These are phyloP conservation scores for Colletotrichum lentis DNA, from an alignment of 2,329 filamentous ascomycete species.

Conservation along the genomic window DNA sequence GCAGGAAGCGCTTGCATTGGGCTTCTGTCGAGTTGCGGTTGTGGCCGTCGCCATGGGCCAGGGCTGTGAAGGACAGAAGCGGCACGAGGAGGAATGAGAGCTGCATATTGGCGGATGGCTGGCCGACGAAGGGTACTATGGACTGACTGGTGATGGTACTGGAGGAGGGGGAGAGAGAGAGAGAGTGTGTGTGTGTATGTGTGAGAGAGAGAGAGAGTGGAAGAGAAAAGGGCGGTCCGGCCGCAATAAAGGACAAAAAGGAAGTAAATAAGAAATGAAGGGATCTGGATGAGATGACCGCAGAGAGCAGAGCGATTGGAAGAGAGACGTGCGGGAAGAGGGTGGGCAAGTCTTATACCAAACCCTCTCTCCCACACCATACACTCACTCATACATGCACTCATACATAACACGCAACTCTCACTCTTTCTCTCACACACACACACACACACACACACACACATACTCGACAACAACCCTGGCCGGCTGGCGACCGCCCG, in stretches of 20 bases:
- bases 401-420: too few relatives aligned
- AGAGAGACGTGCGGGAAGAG: constrained; percentile 1
- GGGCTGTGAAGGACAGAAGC: constrained; percentile 22
- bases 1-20: constrained; percentile 47
- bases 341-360: constrained; percentile 35
- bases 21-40: constrained; percentile 43
- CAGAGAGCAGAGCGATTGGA: constrained; percentile 3
- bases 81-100: constrained; percentile 30
- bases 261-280: constrained; percentile 22
- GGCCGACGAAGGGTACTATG: neutral
- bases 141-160: neutral
- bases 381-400: neutral
- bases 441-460: too few relatives aligned
- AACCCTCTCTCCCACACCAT: constrained; percentile 31
- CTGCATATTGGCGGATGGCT: constrained; percentile 29
- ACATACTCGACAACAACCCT: constrained; percentile 5
- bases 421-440: too few relatives aligned
- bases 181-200: too few relatives aligned
- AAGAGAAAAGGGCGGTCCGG: constrained; percentile 32
- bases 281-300: constrained; percentile 32
- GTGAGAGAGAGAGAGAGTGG: too few relatives aligned
- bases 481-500: constrained; percentile 18
- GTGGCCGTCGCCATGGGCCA: constrained; percentile 41
- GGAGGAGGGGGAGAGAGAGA: too few relatives aligned
- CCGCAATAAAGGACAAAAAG: constrained; percentile 28